Percentiles rank a stretch among this genome's conserved stretches.
Evolutionary conservation across 768 basidiomycete genomes (phyloP).

Genomic region (Termitomyces titanicus): DNA sequence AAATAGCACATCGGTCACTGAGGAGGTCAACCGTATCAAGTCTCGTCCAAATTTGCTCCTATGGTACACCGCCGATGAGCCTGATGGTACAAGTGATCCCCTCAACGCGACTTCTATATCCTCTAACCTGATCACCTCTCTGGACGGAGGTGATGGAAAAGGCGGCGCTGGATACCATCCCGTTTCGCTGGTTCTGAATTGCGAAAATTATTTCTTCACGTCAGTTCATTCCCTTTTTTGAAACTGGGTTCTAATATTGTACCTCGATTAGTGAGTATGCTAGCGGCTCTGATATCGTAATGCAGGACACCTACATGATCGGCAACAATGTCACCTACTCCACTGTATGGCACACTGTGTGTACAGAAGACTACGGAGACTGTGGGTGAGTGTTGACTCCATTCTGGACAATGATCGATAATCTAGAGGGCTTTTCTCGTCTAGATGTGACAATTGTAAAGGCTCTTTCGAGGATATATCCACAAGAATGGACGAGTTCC

Average conservation of each 20-base stretch:
- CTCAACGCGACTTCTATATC: slow-evolving; percentile 52
- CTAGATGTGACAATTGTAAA: slow-evolving; percentile 56
- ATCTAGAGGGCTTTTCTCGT: neutral
- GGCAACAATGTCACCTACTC: slow-evolving; percentile 66
- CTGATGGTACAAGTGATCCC: slow-evolving; percentile 67
- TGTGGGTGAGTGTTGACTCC: slow-evolving; percentile 56
- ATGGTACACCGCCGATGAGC: slow-evolving; percentile 72
- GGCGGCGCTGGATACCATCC: slow-evolving; percentile 61
- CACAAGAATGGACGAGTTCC: slow-evolving; percentile 62
- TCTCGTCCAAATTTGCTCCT: slow-evolving; percentile 65
- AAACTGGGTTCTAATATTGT: neutral
- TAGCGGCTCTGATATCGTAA: slow-evolving; percentile 62
- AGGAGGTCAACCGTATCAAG: slow-evolving; percentile 69
- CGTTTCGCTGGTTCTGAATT: slow-evolving; percentile 61
- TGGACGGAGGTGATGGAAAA: slow-evolving; percentile 49
- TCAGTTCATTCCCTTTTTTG: slow-evolving; percentile 9
- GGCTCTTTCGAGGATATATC: slow-evolving; percentile 72
- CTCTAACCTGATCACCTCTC: slow-evolving; percentile 52
- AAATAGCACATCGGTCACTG: slow-evolving; percentile 57
- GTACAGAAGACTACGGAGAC: slow-evolving; percentile 63
- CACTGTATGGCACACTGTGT: slow-evolving; percentile 54
- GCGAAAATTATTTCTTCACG: slow-evolving; percentile 63
- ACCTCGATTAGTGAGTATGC: slow-evolving; percentile 33
- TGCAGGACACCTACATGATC: slow-evolving; percentile 64
- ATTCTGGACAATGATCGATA: neutral